A percentile compares a stretch with the other conserved stretches of the same genome.
Conservation (phyloP, 2,329 filamentous ascomycete species). For the Fonsecaea nubica region DNA sequence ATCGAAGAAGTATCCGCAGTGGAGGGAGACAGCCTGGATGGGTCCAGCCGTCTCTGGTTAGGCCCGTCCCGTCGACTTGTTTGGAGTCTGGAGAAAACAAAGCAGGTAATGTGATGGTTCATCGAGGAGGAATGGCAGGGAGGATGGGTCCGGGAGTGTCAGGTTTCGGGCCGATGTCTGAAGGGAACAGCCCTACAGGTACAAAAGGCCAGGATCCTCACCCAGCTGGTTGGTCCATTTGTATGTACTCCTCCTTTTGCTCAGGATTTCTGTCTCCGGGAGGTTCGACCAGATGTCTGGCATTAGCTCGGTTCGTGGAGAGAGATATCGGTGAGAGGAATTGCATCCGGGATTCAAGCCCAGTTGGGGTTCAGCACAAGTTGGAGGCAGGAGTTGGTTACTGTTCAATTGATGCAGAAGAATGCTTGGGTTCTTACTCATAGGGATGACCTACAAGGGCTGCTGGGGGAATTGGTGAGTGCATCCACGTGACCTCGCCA, state of each 20-base stretch:
- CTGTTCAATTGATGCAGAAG: neutral
- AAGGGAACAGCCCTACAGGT: neutral
- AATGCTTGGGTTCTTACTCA: no score
- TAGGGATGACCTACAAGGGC: neutral
- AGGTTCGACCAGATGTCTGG: neutral
- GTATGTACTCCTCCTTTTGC: neutral
- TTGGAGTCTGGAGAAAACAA: neutral
- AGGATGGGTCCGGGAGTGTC: neutral
- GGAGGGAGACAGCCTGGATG: neutral
- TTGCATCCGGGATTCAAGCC: neutral
- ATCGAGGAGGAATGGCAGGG: neutral
- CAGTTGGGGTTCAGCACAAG: neutral
- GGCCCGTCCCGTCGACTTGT: constrained; percentile 9
- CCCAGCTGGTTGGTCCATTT: neutral
- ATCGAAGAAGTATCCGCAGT: neutral
- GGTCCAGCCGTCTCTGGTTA: neutral
- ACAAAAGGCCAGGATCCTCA: neutral
- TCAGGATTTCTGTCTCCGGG: neutral
- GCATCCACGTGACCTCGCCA: constrained; percentile 1
- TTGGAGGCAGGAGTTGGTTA: neutral
- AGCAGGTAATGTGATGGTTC: neutral
- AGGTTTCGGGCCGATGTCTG: neutral
- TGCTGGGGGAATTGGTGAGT: neutral
- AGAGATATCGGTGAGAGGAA: neutral
- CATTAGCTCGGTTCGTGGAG: neutral